A percentile compares a stretch with the other conserved stretches of the same genome.
phyloP scores from a whole-genome alignment of 169 alveolate species.

The Cryptosporidium ryanae region DNA sequence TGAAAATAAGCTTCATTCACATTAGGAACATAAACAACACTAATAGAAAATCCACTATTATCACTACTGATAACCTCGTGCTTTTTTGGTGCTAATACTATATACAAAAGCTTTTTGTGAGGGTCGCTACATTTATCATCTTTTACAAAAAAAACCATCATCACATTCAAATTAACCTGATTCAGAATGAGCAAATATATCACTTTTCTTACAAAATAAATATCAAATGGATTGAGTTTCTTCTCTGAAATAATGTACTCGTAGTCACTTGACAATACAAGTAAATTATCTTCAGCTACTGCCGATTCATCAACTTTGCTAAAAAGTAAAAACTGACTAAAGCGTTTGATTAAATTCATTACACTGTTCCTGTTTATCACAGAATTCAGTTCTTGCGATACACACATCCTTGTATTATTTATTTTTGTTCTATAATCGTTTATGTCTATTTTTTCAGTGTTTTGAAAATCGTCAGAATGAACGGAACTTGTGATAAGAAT shows the following conservation, averaged over 20 bases:
- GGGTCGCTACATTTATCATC: background rate
- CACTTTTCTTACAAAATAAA: slow-evolving; percentile 30
- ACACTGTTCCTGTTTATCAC: slow-evolving; percentile 11
- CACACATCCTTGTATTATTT: slow-evolving; percentile 12
- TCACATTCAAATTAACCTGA: background rate
- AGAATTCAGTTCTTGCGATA: slow-evolving; percentile 30
- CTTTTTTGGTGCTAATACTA: slow-evolving; percentile 14
- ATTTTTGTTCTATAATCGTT: slow-evolving; percentile 2
- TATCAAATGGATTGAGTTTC: slow-evolving; percentile 14
- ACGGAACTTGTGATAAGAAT: slow-evolving; percentile 5
- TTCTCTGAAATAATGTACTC: slow-evolving; percentile 31
- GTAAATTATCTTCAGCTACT: background rate
- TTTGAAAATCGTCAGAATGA: background rate
- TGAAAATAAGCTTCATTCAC: background rate
- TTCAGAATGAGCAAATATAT: slow-evolving; percentile 2
- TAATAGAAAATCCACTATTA: background rate
- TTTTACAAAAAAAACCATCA: slow-evolving; percentile 31
- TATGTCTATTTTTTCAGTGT: background rate
- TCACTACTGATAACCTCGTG: background rate
- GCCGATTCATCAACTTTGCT: background rate
- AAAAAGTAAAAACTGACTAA: slow-evolving; percentile 6
- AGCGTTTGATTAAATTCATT: slow-evolving; percentile 2
- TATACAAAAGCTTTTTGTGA: background rate
- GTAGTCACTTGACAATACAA: background rate
- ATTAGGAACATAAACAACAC: slow-evolving; percentile 19